Evolutionary conservation across 1,284 basidiomycete genomes (phyloP).

Genomic region (Omphalotus olearius): DNA sequence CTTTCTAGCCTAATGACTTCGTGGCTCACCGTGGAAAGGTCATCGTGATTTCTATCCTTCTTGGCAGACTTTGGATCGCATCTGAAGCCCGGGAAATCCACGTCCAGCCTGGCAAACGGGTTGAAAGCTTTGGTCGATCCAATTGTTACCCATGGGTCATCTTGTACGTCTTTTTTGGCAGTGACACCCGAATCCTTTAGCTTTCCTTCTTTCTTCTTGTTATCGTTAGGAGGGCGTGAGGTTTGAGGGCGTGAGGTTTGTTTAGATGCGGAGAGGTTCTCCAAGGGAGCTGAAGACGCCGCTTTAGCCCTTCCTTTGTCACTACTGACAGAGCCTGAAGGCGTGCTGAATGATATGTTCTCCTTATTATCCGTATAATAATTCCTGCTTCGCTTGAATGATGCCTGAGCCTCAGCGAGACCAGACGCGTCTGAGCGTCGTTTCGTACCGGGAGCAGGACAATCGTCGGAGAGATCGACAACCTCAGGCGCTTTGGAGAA

Average conservation of each 20-base stretch:
- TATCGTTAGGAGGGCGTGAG: no score
- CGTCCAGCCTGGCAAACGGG: slow-evolving; percentile 14
- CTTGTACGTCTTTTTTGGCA: not conserved
- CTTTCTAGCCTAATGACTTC: not conserved
- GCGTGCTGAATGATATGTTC: slow-evolving; percentile 22
- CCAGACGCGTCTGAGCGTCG: slow-evolving; percentile 37
- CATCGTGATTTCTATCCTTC: not conserved
- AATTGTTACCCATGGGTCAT: not conserved
- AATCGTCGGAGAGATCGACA: slow-evolving; percentile 35
- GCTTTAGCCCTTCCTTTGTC: slow-evolving; percentile 22
- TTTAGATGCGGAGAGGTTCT: slow-evolving; percentile 11
- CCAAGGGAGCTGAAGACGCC: slow-evolving; percentile 11
- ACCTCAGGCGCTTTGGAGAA: slow-evolving; percentile 20
- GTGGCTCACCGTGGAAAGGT: not conserved
- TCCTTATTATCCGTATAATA: slow-evolving; percentile 31
- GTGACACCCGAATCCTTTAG: not conserved
- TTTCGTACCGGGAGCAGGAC: slow-evolving; percentile 34
- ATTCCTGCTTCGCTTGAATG: slow-evolving; percentile 39
- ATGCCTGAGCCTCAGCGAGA: slow-evolving; percentile 26
- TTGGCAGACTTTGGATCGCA: slow-evolving; percentile 5
- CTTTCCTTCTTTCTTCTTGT: not conserved
- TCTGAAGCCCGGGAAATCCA: slow-evolving; percentile 12
- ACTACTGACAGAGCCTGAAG: slow-evolving; percentile 4
- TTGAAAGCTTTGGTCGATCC: not conserved
- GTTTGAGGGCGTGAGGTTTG: no score